phyloP scores from a whole-genome alignment of 2,329 filamentous ascomycete species.

The Sphaerulina populicola region DNA sequence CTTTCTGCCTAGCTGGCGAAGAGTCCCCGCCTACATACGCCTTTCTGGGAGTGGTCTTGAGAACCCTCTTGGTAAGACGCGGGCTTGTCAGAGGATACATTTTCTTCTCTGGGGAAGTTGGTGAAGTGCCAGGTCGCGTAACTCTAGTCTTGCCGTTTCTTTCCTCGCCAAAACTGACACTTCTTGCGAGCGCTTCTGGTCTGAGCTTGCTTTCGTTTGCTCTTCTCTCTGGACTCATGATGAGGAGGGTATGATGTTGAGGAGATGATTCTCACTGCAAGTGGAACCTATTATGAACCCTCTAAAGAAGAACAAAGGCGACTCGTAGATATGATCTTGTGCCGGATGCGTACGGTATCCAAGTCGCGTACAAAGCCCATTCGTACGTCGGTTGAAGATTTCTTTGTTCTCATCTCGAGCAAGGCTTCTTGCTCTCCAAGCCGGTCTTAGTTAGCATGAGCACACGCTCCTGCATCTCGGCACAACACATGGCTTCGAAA shows the following conservation, averaged over 20 bases:
- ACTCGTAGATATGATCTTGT: background rate
- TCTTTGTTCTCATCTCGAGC: background rate
- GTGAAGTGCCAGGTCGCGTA: constrained; percentile 3
- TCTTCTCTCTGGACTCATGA: background rate
- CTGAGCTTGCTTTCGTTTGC: background rate
- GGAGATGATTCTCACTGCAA: background rate
- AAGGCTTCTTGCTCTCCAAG: background rate
- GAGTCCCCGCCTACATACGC: background rate
- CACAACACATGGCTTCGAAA: too few species aligned
- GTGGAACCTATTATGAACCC: background rate
- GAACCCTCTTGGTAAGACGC: background rate
- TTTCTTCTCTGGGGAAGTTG: background rate
- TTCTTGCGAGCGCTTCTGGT: background rate
- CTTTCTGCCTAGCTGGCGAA: background rate
- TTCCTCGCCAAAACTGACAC: constrained; percentile 5
- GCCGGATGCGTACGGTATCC: background rate
- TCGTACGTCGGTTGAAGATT: background rate
- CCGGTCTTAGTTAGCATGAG: too few species aligned
- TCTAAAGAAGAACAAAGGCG: background rate
- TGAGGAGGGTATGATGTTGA: background rate
- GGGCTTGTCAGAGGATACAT: constrained; percentile 2
- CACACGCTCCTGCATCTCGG: too few species aligned
- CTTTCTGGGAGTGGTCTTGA: background rate
- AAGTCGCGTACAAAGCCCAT: background rate
- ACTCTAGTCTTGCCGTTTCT: constrained; percentile 1